These are phyloP conservation scores for Persicaria tinctoria DNA, from an alignment of 148 eudicot genomes.

Conservation along the genomic window DNA sequence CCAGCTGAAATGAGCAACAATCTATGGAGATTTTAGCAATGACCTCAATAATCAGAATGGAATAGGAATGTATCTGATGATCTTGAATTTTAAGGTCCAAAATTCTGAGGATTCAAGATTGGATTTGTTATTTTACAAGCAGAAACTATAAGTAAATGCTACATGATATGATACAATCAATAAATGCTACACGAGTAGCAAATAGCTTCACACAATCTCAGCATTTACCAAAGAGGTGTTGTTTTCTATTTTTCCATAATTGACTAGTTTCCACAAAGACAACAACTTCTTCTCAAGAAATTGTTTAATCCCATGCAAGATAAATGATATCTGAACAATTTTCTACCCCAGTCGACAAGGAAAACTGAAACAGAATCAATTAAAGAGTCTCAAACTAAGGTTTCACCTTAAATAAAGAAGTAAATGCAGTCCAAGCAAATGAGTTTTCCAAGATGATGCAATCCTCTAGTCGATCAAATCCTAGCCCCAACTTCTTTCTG, in stretches of 20 bases:
- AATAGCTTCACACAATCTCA: background rate
- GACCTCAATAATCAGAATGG: background rate
- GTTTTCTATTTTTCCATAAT: background rate
- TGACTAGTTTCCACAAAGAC: conserved; percentile 1
- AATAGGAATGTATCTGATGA: background rate
- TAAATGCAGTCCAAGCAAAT: background rate
- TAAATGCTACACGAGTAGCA: background rate
- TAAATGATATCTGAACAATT: background rate
- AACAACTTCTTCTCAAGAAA: background rate
- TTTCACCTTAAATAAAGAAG: background rate
- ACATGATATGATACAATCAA: background rate
- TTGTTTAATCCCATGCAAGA: background rate
- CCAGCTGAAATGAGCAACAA: background rate
- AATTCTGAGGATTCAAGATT: background rate
- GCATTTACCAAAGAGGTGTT: background rate
- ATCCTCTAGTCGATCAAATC: background rate
- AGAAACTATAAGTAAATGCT: background rate
- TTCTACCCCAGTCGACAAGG: background rate
- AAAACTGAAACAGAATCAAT: background rate
- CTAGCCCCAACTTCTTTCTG: background rate
- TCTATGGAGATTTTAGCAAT: background rate
- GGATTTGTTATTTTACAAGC: background rate
- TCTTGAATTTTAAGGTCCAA: background rate
- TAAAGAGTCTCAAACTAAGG: background rate
- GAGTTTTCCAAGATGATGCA: background rate